Base-by-base conservation (phyloP, 2,329 filamentous ascomycete genomes). In the Septoria petroselini region DNA sequence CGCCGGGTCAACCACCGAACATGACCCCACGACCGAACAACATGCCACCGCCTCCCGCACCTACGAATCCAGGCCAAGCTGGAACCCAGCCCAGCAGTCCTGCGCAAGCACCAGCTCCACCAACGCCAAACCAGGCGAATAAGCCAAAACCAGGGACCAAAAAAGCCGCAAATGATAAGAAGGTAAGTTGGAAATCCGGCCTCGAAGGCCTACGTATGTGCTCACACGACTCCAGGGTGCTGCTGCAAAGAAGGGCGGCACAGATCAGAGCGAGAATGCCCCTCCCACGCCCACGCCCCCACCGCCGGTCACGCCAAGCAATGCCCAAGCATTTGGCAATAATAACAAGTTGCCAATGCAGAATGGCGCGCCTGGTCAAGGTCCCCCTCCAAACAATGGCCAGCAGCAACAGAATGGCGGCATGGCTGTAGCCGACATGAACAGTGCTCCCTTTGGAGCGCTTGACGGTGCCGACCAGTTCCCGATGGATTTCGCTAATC, bases 61-160 rank as follows among this genome's bases (percentile, higher is more conserved):
- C 70, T 2, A 65, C 70, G n/a, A 60, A 66, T 23, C 69, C 70
- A 42, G 68, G 70, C 42, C 64, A 67, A 15, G 65, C 62, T 29
- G 61, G 71, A 21, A 71, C 73, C 8, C 71, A 76, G 44, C 72
- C 72, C 12, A 74, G 74, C 42, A 76, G 74, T 50, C 74, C 75
- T 14, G 69, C 70, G 29, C 71, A 72, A 54, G 68, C 68, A 19
- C 65, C 71, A 38, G 85, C 84, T 29, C 87, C 88, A 1, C 87
- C 87, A 1, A 93, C 88, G 3, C 88, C 88, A 1, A 83, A 81
- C 43, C 85, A 88, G 65, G 68, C 75, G 1, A 84, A 83, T 64
- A 91, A 91, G 73, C 70, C 84, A 3, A 83, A 81, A 27, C 85
- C 86, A 1, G 90, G 88, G 58, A 54, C 53, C 69, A 91, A 91